Conservation (phyloP, 345 rosid species). For the Syzygium grande region DNA sequence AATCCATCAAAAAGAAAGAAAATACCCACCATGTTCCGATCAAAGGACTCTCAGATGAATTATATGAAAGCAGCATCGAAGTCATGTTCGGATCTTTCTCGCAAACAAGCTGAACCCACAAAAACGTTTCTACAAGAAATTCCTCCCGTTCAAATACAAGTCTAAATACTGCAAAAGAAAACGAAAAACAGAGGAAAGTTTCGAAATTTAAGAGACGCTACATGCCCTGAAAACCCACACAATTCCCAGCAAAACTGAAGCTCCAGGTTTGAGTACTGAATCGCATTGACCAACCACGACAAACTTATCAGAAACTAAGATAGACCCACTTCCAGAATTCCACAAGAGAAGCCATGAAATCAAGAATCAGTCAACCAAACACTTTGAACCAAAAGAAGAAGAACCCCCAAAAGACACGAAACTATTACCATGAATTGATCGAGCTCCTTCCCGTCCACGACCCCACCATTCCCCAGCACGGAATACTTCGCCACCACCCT, state of each 20-base stretch:
- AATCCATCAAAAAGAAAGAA: background rate
- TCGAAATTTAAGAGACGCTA: background rate
- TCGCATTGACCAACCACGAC: background rate
- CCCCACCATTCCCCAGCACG: conserved; percentile 46
- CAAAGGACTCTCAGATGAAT: background rate
- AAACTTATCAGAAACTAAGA: background rate
- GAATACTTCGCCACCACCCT: conserved; percentile 90
- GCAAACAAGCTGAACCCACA: background rate
- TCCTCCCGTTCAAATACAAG: background rate
- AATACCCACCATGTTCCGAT: background rate
- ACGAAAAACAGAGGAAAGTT: background rate
- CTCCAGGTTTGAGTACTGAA: background rate
- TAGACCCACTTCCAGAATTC: background rate
- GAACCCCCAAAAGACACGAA: background rate
- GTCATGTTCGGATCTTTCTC: background rate
- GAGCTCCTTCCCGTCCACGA: conserved; percentile 79
- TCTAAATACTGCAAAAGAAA: background rate
- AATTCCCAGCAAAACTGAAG: background rate
- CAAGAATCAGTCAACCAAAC: background rate
- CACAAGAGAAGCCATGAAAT: background rate
- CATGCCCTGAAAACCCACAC: background rate
- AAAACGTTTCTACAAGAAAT: background rate
- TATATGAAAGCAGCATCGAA: background rate
- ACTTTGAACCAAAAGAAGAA: background rate
- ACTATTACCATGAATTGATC: conserved; percentile 90